These are phyloP conservation scores for Zoysia pacifica DNA, from an alignment of 176 grass and related monocot genomes.

Conservation along the genomic window DNA sequence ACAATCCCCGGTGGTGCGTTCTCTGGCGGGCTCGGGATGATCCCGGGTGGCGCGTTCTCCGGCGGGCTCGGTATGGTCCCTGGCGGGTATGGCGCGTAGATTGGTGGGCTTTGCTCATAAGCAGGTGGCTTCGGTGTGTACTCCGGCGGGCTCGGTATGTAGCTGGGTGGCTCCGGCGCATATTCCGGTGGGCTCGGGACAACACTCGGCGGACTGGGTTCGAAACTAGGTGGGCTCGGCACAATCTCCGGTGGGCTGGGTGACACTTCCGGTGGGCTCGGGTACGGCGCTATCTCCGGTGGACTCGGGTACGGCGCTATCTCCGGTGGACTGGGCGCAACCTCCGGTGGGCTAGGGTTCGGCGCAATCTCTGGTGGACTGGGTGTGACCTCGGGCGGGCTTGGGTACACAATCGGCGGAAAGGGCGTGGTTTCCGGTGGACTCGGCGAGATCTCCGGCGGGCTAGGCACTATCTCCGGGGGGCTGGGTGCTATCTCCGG, in stretches of 20 bases:
- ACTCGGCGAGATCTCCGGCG: conserved; percentile 27
- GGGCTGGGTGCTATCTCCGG: neutral
- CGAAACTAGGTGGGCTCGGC: conserved; percentile 37
- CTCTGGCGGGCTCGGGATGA: conserved; percentile 43
- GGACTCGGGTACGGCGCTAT: conserved; percentile 46
- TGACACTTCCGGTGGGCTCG: conserved; percentile 26
- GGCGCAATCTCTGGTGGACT: conserved; percentile 22
- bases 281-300: conserved; percentile 37
- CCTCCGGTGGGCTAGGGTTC: conserved; percentile 35
- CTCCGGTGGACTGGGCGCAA: conserved; percentile 23
- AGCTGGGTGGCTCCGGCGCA: conserved; percentile 31
- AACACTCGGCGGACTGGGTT: conserved; percentile 18
- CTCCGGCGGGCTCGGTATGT: conserved; percentile 35
- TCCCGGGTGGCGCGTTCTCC: conserved; percentile 15
- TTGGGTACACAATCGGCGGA: too few species aligned
- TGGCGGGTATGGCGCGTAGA: conserved; percentile 34
- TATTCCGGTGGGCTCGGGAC: conserved; percentile 33
- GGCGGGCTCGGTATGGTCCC: conserved; percentile 42
- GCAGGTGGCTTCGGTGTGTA: conserved; percentile 38
- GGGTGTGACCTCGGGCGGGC: neutral
- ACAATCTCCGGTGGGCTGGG: conserved; percentile 15
- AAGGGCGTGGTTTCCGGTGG: conserved; percentile 5
- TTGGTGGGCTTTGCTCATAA: conserved; percentile 37
- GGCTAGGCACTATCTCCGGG: neutral
- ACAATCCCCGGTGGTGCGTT: conserved; percentile 10